Evolutionary conservation across 2,329 filamentous ascomycete genomes (phyloP).

Genomic region (Microcyclosporella mali): DNA sequence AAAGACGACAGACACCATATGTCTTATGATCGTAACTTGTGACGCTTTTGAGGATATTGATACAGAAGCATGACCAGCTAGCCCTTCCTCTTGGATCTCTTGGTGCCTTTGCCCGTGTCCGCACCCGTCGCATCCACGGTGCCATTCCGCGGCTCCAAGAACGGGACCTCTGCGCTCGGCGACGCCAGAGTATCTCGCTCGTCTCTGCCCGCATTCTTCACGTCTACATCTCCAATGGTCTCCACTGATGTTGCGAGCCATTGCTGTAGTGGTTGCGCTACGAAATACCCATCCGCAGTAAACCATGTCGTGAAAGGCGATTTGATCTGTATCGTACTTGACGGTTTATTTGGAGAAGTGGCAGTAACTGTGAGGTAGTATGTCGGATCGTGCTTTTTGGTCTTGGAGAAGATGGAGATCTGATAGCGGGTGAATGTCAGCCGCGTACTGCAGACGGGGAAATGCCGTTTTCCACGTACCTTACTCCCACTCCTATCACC

Average conservation of each 20-base stretch:
- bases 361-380: constrained; percentile 67
- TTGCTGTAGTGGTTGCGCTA: constrained; percentile 70
- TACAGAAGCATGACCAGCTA: not conserved
- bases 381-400: constrained; percentile 71
- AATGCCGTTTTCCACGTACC: constrained; percentile 38
- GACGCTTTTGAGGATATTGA: too few species aligned
- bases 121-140: constrained; percentile 14
- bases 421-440: constrained; percentile 33
- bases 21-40: not conserved
- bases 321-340: constrained; percentile 46
- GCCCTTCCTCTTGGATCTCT: constrained; percentile 23
- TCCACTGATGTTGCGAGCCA: constrained; percentile 65
- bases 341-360: constrained; percentile 12
- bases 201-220: constrained; percentile 45
- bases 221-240: constrained; percentile 59
- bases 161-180: constrained; percentile 15
- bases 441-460: too few species aligned
- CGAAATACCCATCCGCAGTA: constrained; percentile 63
- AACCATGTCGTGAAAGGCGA: constrained; percentile 71
- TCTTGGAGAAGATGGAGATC: constrained; percentile 66
- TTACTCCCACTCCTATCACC: constrained; percentile 64
- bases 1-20: too few species aligned
- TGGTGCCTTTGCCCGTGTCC: constrained; percentile 21
- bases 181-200: constrained; percentile 23
- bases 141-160: constrained; percentile 8